These are phyloP conservation scores for Chernovozyma aurita DNA, from an alignment of 1,139 yeast species.

Conservation along the genomic window DNA sequence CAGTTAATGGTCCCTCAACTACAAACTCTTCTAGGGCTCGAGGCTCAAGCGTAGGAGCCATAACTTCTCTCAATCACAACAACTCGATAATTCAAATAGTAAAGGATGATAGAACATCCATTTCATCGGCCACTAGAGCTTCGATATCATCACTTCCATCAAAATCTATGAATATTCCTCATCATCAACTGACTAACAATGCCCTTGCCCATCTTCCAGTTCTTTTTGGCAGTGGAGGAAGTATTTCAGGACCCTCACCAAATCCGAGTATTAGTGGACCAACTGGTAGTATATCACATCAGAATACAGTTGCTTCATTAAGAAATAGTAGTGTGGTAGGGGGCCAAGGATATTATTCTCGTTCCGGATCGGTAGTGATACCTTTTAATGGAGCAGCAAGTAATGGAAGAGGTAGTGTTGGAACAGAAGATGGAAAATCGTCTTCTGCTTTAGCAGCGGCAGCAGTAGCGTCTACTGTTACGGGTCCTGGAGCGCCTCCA, in stretches of 20 bases:
- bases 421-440: slow-evolving; percentile 12
- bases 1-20: slow-evolving; percentile 1
- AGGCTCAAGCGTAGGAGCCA: slow-evolving; percentile 1
- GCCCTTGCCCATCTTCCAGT: slow-evolving; percentile 45
- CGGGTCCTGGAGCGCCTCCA: slow-evolving; percentile 3
- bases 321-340: slow-evolving; percentile 40
- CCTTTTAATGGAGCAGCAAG: slow-evolving; percentile 33
- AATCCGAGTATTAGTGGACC: slow-evolving; percentile 38
- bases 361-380: slow-evolving; percentile 45
- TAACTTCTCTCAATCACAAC: slow-evolving; percentile 15
- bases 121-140: slow-evolving; percentile 32
- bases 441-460: slow-evolving; percentile 10
- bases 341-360: slow-evolving; percentile 32
- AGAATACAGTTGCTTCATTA: slow-evolving; percentile 35
- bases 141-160: slow-evolving; percentile 44
- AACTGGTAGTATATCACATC: slow-evolving; percentile 25
- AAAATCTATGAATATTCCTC: slow-evolving; percentile 47
- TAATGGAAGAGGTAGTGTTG: slow-evolving; percentile 18
- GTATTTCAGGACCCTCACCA: slow-evolving; percentile 41
- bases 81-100: slow-evolving; percentile 44
- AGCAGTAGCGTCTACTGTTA: slow-evolving; percentile 11
- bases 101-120: slow-evolving; percentile 35
- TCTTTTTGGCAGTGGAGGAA: slow-evolving; percentile 35
- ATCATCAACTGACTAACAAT: slow-evolving; percentile 38
- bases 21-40: not conserved